phyloP scores from a whole-genome alignment of 805 yeast genomes.

The Cyberlindnera subsufficiens region DNA sequence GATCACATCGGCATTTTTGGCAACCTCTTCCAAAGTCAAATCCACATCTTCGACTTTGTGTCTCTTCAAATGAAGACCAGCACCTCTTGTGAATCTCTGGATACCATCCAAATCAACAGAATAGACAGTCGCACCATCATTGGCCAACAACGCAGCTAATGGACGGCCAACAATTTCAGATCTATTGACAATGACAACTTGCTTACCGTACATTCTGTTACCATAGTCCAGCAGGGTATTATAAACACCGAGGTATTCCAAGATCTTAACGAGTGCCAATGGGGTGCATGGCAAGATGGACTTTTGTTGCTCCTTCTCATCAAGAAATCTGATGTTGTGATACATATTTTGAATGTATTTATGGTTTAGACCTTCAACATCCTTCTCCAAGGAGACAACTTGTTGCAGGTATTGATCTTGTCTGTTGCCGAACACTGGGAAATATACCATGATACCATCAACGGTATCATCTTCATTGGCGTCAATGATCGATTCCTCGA shows the following conservation, averaged over 20 bases:
- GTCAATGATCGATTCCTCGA: slow-evolving; percentile 75
- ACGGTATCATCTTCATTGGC: slow-evolving; percentile 76
- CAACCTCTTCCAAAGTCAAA: slow-evolving; percentile 53
- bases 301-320: slow-evolving; percentile 59
- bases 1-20: slow-evolving; percentile 78
- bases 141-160: slow-evolving; percentile 89
- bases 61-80: slow-evolving; percentile 71
- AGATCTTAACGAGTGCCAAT: slow-evolving; percentile 85
- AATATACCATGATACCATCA: slow-evolving; percentile 93
- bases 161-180: slow-evolving; percentile 98
- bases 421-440: slow-evolving; percentile 92
- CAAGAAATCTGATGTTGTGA: slow-evolving; percentile 84
- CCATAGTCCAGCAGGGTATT: slow-evolving; percentile 81
- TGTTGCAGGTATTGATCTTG: slow-evolving; percentile 97
- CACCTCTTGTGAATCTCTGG: slow-evolving; percentile 92
- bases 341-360: slow-evolving; percentile 90
- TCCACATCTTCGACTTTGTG: slow-evolving; percentile 71
- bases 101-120: slow-evolving; percentile 85
- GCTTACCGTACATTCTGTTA: slow-evolving; percentile 88
- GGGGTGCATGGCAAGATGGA: slow-evolving; percentile 96
- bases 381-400: slow-evolving; percentile 84
- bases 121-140: slow-evolving; percentile 95
- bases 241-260: slow-evolving; percentile 86
- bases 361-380: slow-evolving; percentile 93
- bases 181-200: slow-evolving; percentile 83